Base-by-base conservation (phyloP, 306 rosid species). In the Vigna unguiculata region DNA sequence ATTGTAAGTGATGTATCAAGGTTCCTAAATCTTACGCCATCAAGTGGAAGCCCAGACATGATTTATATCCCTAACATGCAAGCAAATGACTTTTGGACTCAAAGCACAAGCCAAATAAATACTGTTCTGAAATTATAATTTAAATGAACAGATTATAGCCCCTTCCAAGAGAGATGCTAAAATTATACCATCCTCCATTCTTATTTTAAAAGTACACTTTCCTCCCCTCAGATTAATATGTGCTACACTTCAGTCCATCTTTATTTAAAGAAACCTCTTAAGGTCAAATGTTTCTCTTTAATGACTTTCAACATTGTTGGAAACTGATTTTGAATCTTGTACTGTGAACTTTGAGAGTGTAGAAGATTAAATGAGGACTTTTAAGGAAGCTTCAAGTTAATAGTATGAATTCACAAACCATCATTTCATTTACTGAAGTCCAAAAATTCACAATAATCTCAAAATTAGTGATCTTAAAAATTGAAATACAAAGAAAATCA, bases 111-210 rank as follows among this genome's bases (percentile, higher is more conserved):
- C 16, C 30, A 41, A 21, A 20, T 14, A 48, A 49, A 62, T 72
- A 51, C 51, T 75, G 61, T 41, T 76, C 43, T 45, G 28, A 69
- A 78, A 77, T 30, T 43, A 77, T 20, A 68, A 41, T 55, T 61
- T 58, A 28, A 7, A 59, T 24, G 38, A 55, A 17, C 9, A 53
- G 22, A 59, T 28, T 59, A 15, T 28, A 28, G 21, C 22, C 17
- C 22, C 22, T 60, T 16, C 43, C 1, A 2, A 25, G 20, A 28
- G 41, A 60, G 7, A 15, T 15, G 43, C 66, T 28, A 14, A 60
- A 30, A 30, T 30, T 60, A 30, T 6, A 28, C 21, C 16, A 10
- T 30, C 43, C 20, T 7, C 21, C 13, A 5, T 13, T 24, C 63
- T 16, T 60, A 60, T 60, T 60, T 30, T 60, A 60, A 60, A 60